Base-by-base conservation (phyloP, 106 monocot species). In the Apostasia shenzhenica region DNA sequence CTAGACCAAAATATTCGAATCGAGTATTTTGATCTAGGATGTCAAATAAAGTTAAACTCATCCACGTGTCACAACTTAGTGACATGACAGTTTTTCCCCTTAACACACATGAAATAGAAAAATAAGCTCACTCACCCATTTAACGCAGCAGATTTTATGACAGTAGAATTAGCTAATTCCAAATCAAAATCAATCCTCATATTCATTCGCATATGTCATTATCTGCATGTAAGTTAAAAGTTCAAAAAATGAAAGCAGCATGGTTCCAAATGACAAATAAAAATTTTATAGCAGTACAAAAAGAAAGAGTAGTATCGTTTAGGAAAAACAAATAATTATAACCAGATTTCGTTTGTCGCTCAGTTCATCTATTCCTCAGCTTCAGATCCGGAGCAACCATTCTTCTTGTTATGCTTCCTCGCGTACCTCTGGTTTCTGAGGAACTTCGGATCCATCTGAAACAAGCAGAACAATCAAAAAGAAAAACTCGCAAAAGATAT, bases 341-440 rank as follows among this genome's bases (percentile, higher is more conserved):
- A n/a, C 62, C 44, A 44, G 62, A 4, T 45, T 8, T 8, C 13
- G 59, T 59, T 59, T 62, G 9, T 12, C 7, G 2, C n/a, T 67
- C 50, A 67, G 9, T 51, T 60, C 2, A 38, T 57, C 59, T 71
- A 71, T 60, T 59, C 59, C 51, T 75, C 75, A 10, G 51, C 45
- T 51, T 70, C 80, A 45, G 80, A 69, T 1, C 70, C 80, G 0
- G 70, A 62, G 14, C 56, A 57, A 6, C 70, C 80, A 11, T 14
- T 70, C 52, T 70, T 75, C 57, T 80, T 80, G 74, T 66, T 74
- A 45, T 75, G 74, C 80, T 80, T 80, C 74, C 80, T 74, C 3
- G 69, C 61, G 57, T 80, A 80, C 80, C 80, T 80, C 65, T 63
- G 68, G 68, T 77, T 72, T 68, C 71, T 72, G 51, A 77, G 37